These are phyloP conservation scores for Rhodosporidiobolus sp. DNA, from an alignment of 768 basidiomycete species.

Conservation along the genomic window DNA sequence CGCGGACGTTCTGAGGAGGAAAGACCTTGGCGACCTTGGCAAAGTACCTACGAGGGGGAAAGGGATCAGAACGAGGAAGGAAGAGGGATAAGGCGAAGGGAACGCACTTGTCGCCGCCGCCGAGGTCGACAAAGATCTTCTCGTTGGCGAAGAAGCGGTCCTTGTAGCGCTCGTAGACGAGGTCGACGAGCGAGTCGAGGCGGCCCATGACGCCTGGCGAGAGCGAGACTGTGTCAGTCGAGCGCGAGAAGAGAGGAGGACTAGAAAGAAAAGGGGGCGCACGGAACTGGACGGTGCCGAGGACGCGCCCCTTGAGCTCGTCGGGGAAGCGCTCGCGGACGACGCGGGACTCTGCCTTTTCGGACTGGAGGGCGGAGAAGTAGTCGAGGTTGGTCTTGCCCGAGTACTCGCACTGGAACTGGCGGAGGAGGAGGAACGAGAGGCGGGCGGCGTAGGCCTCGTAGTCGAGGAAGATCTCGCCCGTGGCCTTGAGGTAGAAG, in stretches of 20 bases:
- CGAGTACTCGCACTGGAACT: constrained; percentile 96
- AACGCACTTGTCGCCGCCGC: constrained; percentile 75
- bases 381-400: constrained; percentile 91
- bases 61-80: constrained; percentile 5
- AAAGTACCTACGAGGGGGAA: constrained; percentile 61
- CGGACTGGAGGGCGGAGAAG: constrained; percentile 88
- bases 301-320: constrained; percentile 83
- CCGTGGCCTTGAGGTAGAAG: constrained; percentile 88
- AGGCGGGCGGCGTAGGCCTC: constrained; percentile 87
- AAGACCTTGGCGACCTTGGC: constrained; percentile 75
- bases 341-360: constrained; percentile 80
- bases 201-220: constrained; percentile 88
- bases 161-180: constrained; percentile 91
- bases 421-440: constrained; percentile 88
- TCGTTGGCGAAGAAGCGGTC: constrained; percentile 90
- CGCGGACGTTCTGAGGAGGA: constrained; percentile 50
- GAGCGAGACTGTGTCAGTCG: neutral
- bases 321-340: constrained; percentile 90
- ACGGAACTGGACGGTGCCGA: constrained; percentile 97
- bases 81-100: constrained; percentile 42
- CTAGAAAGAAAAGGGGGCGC: constrained; percentile 50
- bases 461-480: constrained; percentile 95
- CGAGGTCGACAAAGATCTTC: constrained; percentile 81
- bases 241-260: constrained; percentile 5
- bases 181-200: constrained; percentile 89